Percentiles rank a stretch among this genome's conserved stretches.
Evolutionary conservation across 371 early-diverging fungal species (phyloP).

Genomic region (Saksenaea vasiformis): DNA sequence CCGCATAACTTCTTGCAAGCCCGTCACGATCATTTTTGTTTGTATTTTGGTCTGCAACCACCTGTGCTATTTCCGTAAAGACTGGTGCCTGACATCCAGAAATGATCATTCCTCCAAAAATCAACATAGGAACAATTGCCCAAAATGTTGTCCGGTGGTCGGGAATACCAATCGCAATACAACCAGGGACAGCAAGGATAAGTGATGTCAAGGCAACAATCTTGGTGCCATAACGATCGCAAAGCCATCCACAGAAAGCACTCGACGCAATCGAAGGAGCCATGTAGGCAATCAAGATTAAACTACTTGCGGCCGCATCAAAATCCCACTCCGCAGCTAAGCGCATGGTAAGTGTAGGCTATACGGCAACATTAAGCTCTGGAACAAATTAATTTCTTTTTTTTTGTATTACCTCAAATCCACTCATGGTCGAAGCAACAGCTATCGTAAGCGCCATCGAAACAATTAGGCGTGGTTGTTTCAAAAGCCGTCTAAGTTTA

Average conservation of each 20-base stretch:
- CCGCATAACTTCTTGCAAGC: conserved; percentile 40
- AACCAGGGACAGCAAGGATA: conserved; percentile 25
- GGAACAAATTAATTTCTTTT: background rate
- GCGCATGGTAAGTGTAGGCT: conserved; percentile 61
- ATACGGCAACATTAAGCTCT: conserved; percentile 8
- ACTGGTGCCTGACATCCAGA: conserved; percentile 47
- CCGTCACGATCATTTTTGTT: conserved; percentile 29
- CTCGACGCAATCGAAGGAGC: conserved; percentile 48
- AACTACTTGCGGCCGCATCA: conserved; percentile 56
- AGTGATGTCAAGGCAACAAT: conserved; percentile 38
- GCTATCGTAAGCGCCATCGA: conserved; percentile 32
- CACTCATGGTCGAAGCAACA: conserved; percentile 43
- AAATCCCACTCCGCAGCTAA: conserved; percentile 55
- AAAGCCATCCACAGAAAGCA: conserved; percentile 46
- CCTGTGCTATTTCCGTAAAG: conserved; percentile 45
- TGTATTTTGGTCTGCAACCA: conserved; percentile 33
- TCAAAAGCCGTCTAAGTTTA: conserved; percentile 22
- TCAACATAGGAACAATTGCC: conserved; percentile 30
- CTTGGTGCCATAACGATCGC: conserved; percentile 43
- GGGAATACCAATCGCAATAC: conserved; percentile 38
- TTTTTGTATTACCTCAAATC: conserved; percentile 38
- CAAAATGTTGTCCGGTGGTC: conserved; percentile 31
- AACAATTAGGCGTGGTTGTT: conserved; percentile 30
- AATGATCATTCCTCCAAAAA: conserved; percentile 36
- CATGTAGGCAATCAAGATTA: conserved; percentile 60